These are phyloP conservation scores for Solanum dulcamara DNA, from an alignment of 257 asterid genomes.

Conservation along the genomic window DNA sequence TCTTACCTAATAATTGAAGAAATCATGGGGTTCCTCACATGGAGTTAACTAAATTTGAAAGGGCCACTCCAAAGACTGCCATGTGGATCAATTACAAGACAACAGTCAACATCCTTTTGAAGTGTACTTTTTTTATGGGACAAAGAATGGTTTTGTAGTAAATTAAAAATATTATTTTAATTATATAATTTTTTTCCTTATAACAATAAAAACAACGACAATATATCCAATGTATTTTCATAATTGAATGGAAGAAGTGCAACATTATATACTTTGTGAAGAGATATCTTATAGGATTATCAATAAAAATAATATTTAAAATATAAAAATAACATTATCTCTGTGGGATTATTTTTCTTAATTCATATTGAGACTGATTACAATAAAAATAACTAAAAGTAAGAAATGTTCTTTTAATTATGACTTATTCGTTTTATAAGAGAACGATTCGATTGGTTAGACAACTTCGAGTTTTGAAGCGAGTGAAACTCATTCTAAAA, in stretches of 20 bases:
- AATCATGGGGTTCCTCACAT: slow-evolving; percentile 11
- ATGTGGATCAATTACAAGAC: slow-evolving; percentile 11
- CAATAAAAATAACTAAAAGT: neutral
- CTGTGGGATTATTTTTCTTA: neutral
- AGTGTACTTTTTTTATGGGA: slow-evolving; percentile 8
- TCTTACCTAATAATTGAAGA: slow-evolving; percentile 13
- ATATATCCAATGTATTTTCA: neutral
- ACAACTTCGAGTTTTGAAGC: neutral
- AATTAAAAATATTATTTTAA: neutral
- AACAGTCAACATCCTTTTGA: slow-evolving; percentile 41
- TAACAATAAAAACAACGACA: neutral
- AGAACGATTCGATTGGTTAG: neutral
- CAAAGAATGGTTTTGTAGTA: neutral
- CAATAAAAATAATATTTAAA: too few species aligned
- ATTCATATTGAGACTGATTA: neutral
- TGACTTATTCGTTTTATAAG: neutral
- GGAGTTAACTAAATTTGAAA: neutral
- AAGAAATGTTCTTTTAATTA: neutral
- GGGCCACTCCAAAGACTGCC: slow-evolving; percentile 10
- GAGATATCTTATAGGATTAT: too few species aligned
- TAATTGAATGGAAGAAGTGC: neutral
- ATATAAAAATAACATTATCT: neutral
- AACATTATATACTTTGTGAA: too few species aligned
- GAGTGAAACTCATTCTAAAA: neutral
- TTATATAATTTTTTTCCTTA: neutral